Conservation (phyloP, 768 basidiomycete genomes). For the Tulasnella calospora region DNA sequence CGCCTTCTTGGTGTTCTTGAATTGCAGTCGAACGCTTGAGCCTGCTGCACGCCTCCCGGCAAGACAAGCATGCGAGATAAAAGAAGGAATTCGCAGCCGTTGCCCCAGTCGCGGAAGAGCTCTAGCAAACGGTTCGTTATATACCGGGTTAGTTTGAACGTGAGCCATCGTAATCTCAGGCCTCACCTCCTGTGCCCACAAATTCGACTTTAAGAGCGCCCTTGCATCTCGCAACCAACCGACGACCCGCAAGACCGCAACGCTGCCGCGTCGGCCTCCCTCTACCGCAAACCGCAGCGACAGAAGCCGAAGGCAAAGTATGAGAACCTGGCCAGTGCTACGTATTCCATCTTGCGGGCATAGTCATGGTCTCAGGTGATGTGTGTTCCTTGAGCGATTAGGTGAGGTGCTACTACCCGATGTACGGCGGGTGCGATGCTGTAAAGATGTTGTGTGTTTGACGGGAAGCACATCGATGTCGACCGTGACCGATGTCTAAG, state of each 20-base stretch:
- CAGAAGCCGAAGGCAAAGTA: no score
- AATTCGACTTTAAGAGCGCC: slow-evolving; percentile 95
- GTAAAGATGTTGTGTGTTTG: no score
- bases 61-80: slow-evolving; percentile 91
- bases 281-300: no score
- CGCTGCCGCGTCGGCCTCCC: background rate
- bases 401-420: no score
- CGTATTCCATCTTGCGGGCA: no score
- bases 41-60: slow-evolving; percentile 94
- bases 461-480: no score
- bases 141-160: background rate
- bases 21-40: slow-evolving; percentile 95
- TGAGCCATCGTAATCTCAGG: slow-evolving; percentile 32
- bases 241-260: slow-evolving; percentile 50
- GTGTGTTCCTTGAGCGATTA: no score
- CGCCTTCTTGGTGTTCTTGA: slow-evolving; percentile 99
- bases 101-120: slow-evolving; percentile 94
- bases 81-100: slow-evolving; percentile 96
- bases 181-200: slow-evolving; percentile 82
- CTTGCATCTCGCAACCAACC: slow-evolving; percentile 92
- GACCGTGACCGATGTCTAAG: no score
- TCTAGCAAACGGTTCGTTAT: slow-evolving; percentile 41
- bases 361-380: no score
- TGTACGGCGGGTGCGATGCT: no score
- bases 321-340: no score